Base-by-base conservation (phyloP, 805 yeast species). In the Sugiyamaella chiloensis region DNA sequence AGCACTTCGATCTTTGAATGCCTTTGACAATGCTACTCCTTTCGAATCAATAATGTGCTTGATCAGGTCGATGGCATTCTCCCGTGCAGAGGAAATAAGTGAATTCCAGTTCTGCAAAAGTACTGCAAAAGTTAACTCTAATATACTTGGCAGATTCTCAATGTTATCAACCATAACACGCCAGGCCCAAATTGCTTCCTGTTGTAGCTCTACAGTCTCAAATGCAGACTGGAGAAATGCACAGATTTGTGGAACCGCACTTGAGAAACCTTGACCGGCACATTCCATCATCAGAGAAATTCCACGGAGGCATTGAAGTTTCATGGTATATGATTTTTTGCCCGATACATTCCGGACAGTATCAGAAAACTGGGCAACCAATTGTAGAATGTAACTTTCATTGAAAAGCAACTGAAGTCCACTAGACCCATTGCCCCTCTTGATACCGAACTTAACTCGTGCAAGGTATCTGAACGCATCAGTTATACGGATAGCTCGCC, bases 141-240 rank as follows among this genome's bases (percentile, higher is more conserved):
- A 73, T 27, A 90, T 71, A 1, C 87, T 80, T 0, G 77, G 75
- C 31, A 87, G 68, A 50, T 82, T 80, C 2, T 74, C 70, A 14
- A 91, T 64, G n/a, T 70, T 71, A 14, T 72, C 68, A 1, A 87
- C 76, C 44, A 91, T 68, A 1, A 73, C 70, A 44, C 73, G 71
- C 84, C 96, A 83, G 47, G 93, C 84, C 40, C 73, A 69, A 35
- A 93, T 67, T 0, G 91, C 79, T 32, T 76, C 75, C 12, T 68
- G 68, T 50, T 83, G 83, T 11, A 89, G 72, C 20, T 79, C 80
- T 0, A 74, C 67, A 16, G 75, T 76, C 32, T 83, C 89, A 19
- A 90, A 65, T 0, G 91, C 83, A 1, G 89, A 81, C 60, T 88
- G 96, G 9, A 91, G 67, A 57, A 95, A 85, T 1, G 95, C 85